phyloP scores from a whole-genome alignment of 305 asterid species.

The Solanum hybrid region DNA sequence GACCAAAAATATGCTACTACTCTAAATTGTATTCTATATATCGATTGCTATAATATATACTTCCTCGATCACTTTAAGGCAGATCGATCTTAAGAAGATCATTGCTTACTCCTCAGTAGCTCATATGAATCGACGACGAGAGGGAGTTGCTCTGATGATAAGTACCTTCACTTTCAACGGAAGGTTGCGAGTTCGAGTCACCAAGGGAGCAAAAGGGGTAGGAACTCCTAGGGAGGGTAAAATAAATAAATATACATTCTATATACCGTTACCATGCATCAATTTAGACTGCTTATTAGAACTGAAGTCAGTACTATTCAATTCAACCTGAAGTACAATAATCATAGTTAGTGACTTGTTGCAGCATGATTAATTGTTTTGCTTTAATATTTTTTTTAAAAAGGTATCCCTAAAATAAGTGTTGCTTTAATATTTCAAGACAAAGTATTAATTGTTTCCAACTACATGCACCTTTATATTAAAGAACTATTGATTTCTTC shows the following conservation, averaged over 20 bases:
- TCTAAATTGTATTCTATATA: background rate
- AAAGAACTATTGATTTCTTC: too few species aligned
- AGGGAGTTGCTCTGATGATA: too few species aligned
- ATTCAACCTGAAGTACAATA: background rate
- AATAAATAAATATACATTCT: background rate
- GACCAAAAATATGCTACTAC: background rate
- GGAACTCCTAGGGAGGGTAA: too few species aligned
- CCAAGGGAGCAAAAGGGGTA: too few species aligned
- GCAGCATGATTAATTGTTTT: background rate
- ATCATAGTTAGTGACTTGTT: background rate
- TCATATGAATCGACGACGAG: background rate
- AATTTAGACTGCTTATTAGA: background rate
- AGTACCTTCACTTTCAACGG: too few species aligned
- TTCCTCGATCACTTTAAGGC: too few species aligned
- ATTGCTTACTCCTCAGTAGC: too few species aligned
- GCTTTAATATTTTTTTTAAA: too few species aligned
- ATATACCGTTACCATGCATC: slow-evolving; percentile 37
- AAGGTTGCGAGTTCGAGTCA: too few species aligned
- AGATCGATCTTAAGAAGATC: too few species aligned
- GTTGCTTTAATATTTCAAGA: too few species aligned
- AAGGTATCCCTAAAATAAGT: background rate
- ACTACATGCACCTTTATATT: background rate
- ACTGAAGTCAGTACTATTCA: background rate
- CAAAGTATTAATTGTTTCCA: background rate
- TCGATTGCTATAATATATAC: too few species aligned